Conservation (phyloP, 768 basidiomycete species). For the Termitomyces sp. region DNA sequence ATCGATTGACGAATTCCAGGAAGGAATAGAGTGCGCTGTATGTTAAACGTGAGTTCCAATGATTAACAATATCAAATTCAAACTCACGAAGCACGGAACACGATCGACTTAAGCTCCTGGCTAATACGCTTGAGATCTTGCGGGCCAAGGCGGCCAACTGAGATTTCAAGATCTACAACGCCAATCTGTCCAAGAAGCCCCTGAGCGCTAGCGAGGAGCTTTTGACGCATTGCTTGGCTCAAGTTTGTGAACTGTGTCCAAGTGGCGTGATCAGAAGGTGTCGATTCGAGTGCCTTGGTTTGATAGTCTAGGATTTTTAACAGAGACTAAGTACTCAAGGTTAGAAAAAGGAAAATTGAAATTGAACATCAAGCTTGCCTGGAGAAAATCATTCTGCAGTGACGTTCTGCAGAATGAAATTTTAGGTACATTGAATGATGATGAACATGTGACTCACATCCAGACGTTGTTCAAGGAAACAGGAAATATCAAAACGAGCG, state of each 20-base stretch:
- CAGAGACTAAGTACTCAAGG: conserved; percentile 24
- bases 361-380: conserved; percentile 19
- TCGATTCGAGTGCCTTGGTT: conserved; percentile 26
- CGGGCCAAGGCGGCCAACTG: conserved; percentile 40
- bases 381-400: conserved; percentile 26
- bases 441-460: conserved; percentile 23
- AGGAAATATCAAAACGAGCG: conserved; percentile 39
- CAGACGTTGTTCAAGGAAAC: conserved; percentile 42
- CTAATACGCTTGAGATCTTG: conserved; percentile 37
- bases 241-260: conserved; percentile 29
- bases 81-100: conserved; percentile 34
- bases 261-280: conserved; percentile 30
- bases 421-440: not conserved
- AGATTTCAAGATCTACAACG: conserved; percentile 38
- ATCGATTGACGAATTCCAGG: conserved; percentile 32
- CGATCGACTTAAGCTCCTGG: conserved; percentile 35
- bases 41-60: not conserved
- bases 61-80: not conserved
- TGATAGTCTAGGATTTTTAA: conserved; percentile 31
- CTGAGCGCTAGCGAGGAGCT: conserved; percentile 29
- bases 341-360: not conserved
- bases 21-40: conserved; percentile 36
- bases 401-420: conserved; percentile 20
- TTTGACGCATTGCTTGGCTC: conserved; percentile 24
- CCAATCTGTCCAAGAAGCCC: conserved; percentile 32